Percentiles rank a stretch among this genome's conserved stretches.
phyloP scores from a whole-genome alignment of 768 basidiomycete species.

The Russula foetens region DNA sequence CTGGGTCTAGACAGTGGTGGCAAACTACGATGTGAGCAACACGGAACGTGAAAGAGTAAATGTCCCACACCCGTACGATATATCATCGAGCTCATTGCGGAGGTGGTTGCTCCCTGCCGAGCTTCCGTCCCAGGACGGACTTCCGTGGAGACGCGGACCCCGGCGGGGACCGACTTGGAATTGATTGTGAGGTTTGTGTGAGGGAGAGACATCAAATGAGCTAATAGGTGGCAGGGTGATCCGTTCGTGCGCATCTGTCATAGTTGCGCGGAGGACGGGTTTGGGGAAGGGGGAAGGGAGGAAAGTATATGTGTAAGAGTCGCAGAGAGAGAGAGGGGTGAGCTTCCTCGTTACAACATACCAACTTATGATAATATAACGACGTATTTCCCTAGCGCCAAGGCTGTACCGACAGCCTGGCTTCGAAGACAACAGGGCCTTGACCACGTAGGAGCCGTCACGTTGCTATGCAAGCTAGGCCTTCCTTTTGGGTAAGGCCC shows the following conservation, averaged over 20 bases:
- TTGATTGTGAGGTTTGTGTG: not conserved
- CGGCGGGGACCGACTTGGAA: not conserved
- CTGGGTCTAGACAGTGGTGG: not conserved
- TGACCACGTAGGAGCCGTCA: constrained; percentile 18
- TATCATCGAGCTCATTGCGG: not conserved
- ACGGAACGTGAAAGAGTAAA: not conserved
- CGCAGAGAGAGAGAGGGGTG: constrained; percentile 4
- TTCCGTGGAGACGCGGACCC: not conserved
- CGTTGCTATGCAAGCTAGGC: constrained; percentile 13
- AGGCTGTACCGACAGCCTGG: not conserved
- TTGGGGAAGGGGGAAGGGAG: not conserved
- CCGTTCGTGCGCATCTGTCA: constrained; percentile 17
- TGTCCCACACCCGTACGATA: not conserved
- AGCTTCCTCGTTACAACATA: constrained; percentile 5
- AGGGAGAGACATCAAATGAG: constrained; percentile 12
- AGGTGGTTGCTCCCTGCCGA: not conserved
- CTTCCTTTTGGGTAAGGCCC: constrained; percentile 15
- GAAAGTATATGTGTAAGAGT: constrained; percentile 1
- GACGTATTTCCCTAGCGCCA: constrained; percentile 6
- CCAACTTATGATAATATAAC: constrained; percentile 12
- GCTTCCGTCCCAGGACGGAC: constrained; percentile 7
- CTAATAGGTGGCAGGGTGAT: constrained; percentile 14
- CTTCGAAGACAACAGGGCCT: constrained; percentile 5
- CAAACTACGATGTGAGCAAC: not conserved
- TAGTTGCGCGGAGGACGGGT: not conserved